phyloP scores from a whole-genome alignment of 805 yeast species.

The Candida wancherniae region DNA sequence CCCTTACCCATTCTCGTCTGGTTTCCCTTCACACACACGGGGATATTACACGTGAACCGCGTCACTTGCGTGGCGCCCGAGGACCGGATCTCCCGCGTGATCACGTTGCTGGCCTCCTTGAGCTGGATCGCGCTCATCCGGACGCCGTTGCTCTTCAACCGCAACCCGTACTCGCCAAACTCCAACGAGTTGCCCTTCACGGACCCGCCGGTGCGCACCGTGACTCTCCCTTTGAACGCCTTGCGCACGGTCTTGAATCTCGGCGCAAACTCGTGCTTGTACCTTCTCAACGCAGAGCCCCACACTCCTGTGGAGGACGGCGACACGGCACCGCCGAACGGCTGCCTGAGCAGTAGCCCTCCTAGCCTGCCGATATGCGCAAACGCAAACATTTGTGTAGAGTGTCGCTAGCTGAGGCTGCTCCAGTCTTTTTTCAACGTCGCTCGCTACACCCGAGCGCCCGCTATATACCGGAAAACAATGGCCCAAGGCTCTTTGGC shows the following conservation, averaged over 20 bases:
- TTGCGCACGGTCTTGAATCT: conserved; percentile 63
- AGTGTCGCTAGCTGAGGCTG: no score
- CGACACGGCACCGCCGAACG: not conserved
- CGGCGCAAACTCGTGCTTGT: conserved; percentile 74
- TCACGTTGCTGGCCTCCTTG: conserved; percentile 83
- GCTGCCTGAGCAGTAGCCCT: no score
- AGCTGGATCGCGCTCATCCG: conserved; percentile 84
- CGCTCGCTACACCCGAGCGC: no score
- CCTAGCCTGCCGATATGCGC: no score
- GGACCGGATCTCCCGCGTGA: conserved; percentile 80
- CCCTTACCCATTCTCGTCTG: conserved; percentile 99
- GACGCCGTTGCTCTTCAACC: conserved; percentile 84
- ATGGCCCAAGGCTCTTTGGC: no score
- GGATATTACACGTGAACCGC: conserved; percentile 76
- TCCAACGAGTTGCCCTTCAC: conserved; percentile 77
- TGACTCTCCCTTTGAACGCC: conserved; percentile 89
- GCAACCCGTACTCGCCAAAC: conserved; percentile 80
- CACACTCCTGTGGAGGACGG: conserved; percentile 1
- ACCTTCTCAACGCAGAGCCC: conserved; percentile 37
- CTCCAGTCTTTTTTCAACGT: no score
- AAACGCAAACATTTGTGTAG: no score
- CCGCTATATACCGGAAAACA: no score
- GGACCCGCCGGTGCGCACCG: conserved; percentile 93
- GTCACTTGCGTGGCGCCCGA: conserved; percentile 71
- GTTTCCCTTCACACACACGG: conserved; percentile 95